Evolutionary conservation across 1,139 yeast species (phyloP).

Genomic region (Blastobotrys petasosporus): DNA sequence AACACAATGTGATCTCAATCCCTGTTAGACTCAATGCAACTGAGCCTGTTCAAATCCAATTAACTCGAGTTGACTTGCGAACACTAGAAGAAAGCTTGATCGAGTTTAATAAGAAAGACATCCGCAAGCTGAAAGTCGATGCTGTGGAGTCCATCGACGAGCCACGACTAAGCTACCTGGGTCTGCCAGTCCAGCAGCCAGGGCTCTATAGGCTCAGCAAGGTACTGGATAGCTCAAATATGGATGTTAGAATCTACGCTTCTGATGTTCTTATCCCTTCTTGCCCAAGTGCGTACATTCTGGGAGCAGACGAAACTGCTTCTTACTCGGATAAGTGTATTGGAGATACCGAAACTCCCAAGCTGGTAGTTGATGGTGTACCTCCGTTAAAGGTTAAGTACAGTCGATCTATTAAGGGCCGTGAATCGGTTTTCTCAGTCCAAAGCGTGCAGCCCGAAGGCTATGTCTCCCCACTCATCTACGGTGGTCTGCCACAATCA

Average conservation of each 20-base stretch:
- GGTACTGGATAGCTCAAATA: constrained; percentile 59
- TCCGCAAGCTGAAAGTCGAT: constrained; percentile 36
- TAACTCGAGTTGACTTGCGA: constrained; percentile 57
- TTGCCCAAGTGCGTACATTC: constrained; percentile 68
- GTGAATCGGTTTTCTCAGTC: constrained; percentile 38
- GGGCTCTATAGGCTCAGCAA: constrained; percentile 67
- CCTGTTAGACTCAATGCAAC: constrained; percentile 84
- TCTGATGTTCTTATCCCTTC: constrained; percentile 61
- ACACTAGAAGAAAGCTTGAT: constrained; percentile 43
- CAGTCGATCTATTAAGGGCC: constrained; percentile 49
- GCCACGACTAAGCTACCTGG: constrained; percentile 39
- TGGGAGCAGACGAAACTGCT: constrained; percentile 19
- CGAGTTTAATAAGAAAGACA: constrained; percentile 53
- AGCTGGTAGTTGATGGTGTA: constrained; percentile 59
- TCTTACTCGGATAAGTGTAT: constrained; percentile 50
- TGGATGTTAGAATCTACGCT: constrained; percentile 58
- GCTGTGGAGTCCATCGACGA: constrained; percentile 33
- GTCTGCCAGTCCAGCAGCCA: constrained; percentile 56
- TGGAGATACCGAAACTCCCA: constrained; percentile 51
- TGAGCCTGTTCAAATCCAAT: constrained; percentile 61
- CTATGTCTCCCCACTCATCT: constrained; percentile 37
- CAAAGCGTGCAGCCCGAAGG: constrained; percentile 47
- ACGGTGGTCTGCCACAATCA: constrained; percentile 21
- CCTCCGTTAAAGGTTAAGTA: constrained; percentile 68
- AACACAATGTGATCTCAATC: constrained; percentile 38